Evolutionary conservation across 495 filamentous ascomycete genomes (phyloP), one percentile per base, ranked within the genome.

Genomic region (Neurospora sp.): DNA sequence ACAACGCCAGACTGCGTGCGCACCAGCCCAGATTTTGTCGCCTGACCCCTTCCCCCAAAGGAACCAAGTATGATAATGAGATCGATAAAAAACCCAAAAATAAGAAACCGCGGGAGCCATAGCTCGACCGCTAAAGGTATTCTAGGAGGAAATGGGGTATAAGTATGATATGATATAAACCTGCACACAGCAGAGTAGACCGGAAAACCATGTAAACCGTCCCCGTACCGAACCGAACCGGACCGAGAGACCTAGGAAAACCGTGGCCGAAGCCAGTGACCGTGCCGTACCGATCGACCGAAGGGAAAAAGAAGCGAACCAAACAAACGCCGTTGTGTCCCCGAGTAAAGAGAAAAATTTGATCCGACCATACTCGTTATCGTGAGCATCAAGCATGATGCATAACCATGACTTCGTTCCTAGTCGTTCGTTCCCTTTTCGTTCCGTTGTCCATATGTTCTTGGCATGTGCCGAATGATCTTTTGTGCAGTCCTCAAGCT

Each of bases 51-150:
- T 0, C 3, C 31, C 31, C 31, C 31, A 35, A 35, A 35, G 31
- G 31, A 35, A 35, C 31, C 31, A 35, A 35, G 31, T 35, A 35
- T 4, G 20, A 59, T 20, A 7, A 10, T 10, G 10, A 59, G 48
- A 14, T 27, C 27, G 27, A 31, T 31, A 31, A 31, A 31, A 59
- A 5, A 22, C 27, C 48, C 22, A 22, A 5, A 27, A 53, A 31
- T 1, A 14, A 27, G 4, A 31, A 59, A 59, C 22, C 27, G 65
- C 73, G 70, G 73, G 73, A 74, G 73, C 40, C 73, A 71, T 39
- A n/a, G 70, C 73, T 74, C 73, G 9, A 74, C 73, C 73, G 73
- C 65, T 35, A 35, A 22, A 70, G 12, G 38, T 31, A 17, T n/a
- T 14, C 17, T 59, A 59, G 2, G 20, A 59, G 2, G 20, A 22